Evolutionary conservation across 2,329 filamentous ascomycete species (phyloP).

Genomic region (Microascus cirrosus): DNA sequence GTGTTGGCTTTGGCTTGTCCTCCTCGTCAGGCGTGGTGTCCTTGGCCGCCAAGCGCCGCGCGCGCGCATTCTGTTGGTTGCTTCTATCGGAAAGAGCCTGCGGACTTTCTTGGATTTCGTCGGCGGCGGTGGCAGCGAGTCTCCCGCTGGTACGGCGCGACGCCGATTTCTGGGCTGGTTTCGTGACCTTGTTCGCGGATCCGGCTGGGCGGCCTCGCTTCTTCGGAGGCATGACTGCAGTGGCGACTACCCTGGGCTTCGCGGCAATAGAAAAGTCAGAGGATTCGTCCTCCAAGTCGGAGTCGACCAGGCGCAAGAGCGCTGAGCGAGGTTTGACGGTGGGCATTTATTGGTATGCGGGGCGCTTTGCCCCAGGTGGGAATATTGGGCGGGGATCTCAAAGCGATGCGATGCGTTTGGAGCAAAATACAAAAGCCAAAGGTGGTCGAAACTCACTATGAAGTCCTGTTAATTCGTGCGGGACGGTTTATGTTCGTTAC

Average conservation of each 20-base stretch:
- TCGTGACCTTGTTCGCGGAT: conserved; percentile 5
- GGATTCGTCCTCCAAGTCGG: conserved; percentile 3
- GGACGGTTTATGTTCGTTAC: neutral
- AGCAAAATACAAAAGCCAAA: neutral
- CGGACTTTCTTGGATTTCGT: neutral
- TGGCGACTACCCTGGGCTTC: neutral
- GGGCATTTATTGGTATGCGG: neutral
- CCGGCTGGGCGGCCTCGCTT: conserved; percentile 3
- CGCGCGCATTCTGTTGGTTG: neutral
- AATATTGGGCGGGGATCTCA: neutral
- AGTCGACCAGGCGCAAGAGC: conserved; percentile 2
- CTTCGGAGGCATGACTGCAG: neutral
- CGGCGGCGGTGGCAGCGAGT: neutral
- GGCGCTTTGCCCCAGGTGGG: neutral
- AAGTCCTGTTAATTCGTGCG: neutral
- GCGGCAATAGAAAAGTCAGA: neutral
- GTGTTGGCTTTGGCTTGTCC: conserved; percentile 1
- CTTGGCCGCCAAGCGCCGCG: neutral
- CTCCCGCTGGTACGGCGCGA: neutral
- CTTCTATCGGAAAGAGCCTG: neutral
- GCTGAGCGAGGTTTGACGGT: neutral
- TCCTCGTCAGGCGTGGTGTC: neutral
- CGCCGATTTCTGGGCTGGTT: conserved; percentile 1
- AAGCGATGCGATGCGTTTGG: neutral
- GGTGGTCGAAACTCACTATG: neutral